Percentiles rank a stretch among this genome's conserved stretches.
Conservation (phyloP, 139 green algal species). For the Tetraselmis striata region DNA sequence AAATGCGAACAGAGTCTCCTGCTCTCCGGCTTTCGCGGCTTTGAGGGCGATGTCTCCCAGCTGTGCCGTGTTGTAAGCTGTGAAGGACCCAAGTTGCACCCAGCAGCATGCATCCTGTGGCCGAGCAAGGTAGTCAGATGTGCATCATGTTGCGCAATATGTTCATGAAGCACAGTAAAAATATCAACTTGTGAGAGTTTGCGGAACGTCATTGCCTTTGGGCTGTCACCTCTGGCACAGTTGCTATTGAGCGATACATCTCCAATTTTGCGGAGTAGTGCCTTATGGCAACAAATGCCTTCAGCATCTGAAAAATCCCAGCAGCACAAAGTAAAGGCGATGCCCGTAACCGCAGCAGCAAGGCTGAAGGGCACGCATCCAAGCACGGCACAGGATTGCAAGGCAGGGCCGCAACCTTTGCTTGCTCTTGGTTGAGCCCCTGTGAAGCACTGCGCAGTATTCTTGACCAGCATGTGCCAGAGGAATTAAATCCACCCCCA, state of each 20-base stretch:
- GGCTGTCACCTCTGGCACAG: conserved; percentile 7
- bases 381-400: too few species aligned
- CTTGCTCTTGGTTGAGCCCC: background rate
- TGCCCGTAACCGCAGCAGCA: background rate
- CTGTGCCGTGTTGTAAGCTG: background rate
- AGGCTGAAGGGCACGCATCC: too few species aligned
- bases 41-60: conserved; percentile 14
- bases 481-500: background rate
- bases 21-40: background rate
- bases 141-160: background rate
- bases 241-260: conserved; percentile 47
- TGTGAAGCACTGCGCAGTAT: background rate
- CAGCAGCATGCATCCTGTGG: conserved; percentile 40
- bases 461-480: conserved; percentile 9
- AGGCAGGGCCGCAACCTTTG: too few species aligned
- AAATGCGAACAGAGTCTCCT: conserved; percentile 35
- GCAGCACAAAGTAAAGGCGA: background rate
- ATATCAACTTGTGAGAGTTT: background rate
- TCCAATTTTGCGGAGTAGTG: conserved; percentile 68
- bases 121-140: background rate
- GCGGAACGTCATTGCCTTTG: background rate
- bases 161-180: too few species aligned
- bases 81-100: conserved; percentile 25
- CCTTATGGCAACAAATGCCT: conserved; percentile 42
- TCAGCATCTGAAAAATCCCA: conserved; percentile 36